phyloP scores from a whole-genome alignment of 192 early-diverging fungal genomes.

The Phycomyces nitens region DNA sequence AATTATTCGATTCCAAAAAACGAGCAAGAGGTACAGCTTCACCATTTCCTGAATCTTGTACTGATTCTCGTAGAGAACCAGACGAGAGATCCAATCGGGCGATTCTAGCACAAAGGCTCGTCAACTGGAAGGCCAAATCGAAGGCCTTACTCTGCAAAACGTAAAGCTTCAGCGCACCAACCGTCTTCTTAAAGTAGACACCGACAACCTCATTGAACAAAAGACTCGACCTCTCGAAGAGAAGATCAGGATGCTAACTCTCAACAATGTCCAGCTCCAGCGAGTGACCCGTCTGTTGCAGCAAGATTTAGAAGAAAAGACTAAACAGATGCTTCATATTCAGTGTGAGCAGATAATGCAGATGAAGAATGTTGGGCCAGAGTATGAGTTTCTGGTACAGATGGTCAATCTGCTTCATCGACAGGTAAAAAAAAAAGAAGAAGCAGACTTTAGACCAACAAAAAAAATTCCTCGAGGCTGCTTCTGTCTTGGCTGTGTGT shows the following conservation, averaged over 20 bases:
- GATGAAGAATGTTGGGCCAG: constrained; percentile 36
- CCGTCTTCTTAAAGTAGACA: constrained; percentile 39
- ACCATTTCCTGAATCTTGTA: background rate
- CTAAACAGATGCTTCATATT: constrained; percentile 12
- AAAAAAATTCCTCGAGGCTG: no score
- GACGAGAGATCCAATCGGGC: constrained; percentile 34
- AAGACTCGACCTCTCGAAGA: constrained; percentile 32
- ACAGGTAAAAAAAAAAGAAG: no score
- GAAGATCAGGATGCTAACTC: constrained; percentile 25
- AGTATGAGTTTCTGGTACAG: constrained; percentile 43
- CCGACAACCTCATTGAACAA: constrained; percentile 40
- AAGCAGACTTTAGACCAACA: no score
- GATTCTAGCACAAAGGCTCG: constrained; percentile 29
- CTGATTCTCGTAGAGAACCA: background rate
- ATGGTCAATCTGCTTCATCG: constrained; percentile 39
- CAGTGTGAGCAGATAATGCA: constrained; percentile 25
- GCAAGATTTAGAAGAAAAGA: constrained; percentile 35
- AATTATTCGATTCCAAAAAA: constrained; percentile 43
- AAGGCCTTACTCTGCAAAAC: constrained; percentile 34
- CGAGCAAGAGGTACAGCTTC: constrained; percentile 15
- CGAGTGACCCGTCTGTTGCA: constrained; percentile 29
- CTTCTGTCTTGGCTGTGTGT: background rate
- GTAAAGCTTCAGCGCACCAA: constrained; percentile 39
- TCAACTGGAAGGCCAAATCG: constrained; percentile 36
- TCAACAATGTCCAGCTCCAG: constrained; percentile 35